Evolutionary conservation across 2,329 filamentous ascomycete genomes (phyloP).

Genomic region (Cadophora malorum): DNA sequence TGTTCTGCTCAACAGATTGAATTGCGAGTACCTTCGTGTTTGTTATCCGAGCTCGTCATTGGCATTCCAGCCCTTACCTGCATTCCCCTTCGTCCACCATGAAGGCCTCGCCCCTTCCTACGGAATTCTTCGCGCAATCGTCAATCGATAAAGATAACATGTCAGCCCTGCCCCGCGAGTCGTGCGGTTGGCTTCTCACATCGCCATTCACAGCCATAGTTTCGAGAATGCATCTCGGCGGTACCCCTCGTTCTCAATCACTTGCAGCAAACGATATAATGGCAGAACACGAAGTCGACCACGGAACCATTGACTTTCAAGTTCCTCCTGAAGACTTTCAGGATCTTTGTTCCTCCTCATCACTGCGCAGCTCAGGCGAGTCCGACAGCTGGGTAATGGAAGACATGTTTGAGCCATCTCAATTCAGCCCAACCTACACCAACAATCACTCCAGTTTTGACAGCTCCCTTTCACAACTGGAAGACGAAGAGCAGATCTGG

Average conservation of each 20-base stretch:
- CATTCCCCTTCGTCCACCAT: constrained; percentile 11
- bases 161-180: neutral
- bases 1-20: neutral
- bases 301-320: neutral
- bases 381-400: constrained; percentile 11
- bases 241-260: neutral
- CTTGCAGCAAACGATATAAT: neutral
- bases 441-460: neutral
- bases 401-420: neutral
- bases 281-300: neutral
- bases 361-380: neutral
- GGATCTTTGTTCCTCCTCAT: neutral
- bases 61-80: constrained; percentile 13
- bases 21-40: neutral
- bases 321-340: neutral
- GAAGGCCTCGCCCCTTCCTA: constrained; percentile 8
- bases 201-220: constrained; percentile 12
- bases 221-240: constrained; percentile 19
- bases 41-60: constrained; percentile 6
- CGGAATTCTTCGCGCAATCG: constrained; percentile 20
- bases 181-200: constrained; percentile 13
- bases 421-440: neutral
- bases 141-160: constrained; percentile 25
- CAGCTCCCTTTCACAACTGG: constrained; percentile 1
- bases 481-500: constrained; percentile 13